phyloP scores from a whole-genome alignment of 2,329 filamentous ascomycete genomes.

The Penicillium corylophilum region DNA sequence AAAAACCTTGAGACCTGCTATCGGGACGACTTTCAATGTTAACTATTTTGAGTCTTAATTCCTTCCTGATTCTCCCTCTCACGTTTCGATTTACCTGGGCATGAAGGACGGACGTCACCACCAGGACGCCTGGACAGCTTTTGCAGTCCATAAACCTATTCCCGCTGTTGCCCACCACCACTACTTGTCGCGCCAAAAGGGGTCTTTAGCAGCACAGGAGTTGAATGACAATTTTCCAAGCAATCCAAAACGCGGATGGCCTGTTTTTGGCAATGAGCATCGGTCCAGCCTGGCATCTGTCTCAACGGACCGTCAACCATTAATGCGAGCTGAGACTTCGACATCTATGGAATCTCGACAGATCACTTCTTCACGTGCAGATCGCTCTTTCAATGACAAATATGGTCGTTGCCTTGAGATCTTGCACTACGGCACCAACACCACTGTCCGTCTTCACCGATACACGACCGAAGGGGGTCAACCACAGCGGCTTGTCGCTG shows the following conservation, averaged over 20 bases:
- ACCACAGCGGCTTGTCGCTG: slow-evolving; percentile 19
- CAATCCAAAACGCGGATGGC: slow-evolving; percentile 6
- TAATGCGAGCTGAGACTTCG: slow-evolving; percentile 12
- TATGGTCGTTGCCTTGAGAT: slow-evolving; percentile 30
- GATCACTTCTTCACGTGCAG: not conserved
- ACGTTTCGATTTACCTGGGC: not conserved
- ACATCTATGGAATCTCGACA: not conserved
- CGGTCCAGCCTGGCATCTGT: slow-evolving; percentile 7
- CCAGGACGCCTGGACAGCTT: slow-evolving; percentile 5
- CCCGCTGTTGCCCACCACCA: slow-evolving; percentile 11
- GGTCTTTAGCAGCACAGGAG: slow-evolving; percentile 1
- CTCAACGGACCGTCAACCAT: slow-evolving; percentile 17
- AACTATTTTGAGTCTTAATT: not conserved
- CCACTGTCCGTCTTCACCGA: slow-evolving; percentile 26
- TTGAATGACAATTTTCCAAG: not conserved
- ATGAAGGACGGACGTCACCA: slow-evolving; percentile 11
- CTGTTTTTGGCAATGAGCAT: slow-evolving; percentile 3
- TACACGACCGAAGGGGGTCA: slow-evolving; percentile 5
- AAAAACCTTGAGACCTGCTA: not conserved
- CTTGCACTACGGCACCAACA: slow-evolving; percentile 28
- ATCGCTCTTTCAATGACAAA: slow-evolving; percentile 16
- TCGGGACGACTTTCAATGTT: not conserved
- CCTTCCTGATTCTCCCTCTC: not conserved
- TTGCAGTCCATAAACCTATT: slow-evolving; percentile 9
- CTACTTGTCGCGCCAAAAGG: slow-evolving; percentile 9